These are phyloP conservation scores for Xylaria sp. DNA, from an alignment of 2,329 filamentous ascomycete genomes.

Conservation along the genomic window DNA sequence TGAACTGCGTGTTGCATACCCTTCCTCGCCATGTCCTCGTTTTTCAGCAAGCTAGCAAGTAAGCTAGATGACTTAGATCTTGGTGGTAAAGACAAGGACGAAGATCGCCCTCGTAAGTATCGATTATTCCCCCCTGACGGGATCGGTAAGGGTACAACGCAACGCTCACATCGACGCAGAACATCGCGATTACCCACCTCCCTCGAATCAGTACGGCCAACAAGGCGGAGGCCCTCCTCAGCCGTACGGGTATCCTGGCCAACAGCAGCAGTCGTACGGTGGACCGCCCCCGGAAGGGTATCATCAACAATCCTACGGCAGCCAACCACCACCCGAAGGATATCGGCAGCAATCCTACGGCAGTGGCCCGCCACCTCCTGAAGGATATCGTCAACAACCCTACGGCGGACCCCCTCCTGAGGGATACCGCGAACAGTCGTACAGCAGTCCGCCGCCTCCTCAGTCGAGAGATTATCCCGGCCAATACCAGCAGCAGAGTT, in stretches of 20 bases:
- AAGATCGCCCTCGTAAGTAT: slow-evolving; percentile 29
- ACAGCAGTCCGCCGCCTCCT: slow-evolving; percentile 5
- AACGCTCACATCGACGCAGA: slow-evolving; percentile 23
- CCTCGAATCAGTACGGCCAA: slow-evolving; percentile 34
- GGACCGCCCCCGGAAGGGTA: slow-evolving; percentile 12
- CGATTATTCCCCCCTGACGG: background rate
- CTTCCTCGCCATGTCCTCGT: slow-evolving; percentile 35
- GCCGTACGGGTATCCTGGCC: slow-evolving; percentile 13
- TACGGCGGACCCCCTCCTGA: slow-evolving; percentile 5
- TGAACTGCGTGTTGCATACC: background rate
- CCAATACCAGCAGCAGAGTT: slow-evolving; percentile 30
- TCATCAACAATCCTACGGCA: slow-evolving; percentile 18
- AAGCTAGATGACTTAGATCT: slow-evolving; percentile 42
- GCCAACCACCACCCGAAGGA: background rate
- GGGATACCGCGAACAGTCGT: slow-evolving; percentile 13
- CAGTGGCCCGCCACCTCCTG: slow-evolving; percentile 6
- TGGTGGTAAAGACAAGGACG: slow-evolving; percentile 34
- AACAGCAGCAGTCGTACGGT: slow-evolving; percentile 15
- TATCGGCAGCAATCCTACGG: slow-evolving; percentile 15
- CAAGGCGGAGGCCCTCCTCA: slow-evolving; percentile 15
- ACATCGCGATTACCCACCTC: slow-evolving; percentile 33
- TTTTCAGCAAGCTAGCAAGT: slow-evolving; percentile 40
- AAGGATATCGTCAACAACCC: slow-evolving; percentile 16
- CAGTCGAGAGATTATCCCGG: slow-evolving; percentile 24
- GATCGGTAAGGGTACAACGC: no score